phyloP scores from a whole-genome alignment of 345 rosid genomes.

The Lepidium didymum region DNA sequence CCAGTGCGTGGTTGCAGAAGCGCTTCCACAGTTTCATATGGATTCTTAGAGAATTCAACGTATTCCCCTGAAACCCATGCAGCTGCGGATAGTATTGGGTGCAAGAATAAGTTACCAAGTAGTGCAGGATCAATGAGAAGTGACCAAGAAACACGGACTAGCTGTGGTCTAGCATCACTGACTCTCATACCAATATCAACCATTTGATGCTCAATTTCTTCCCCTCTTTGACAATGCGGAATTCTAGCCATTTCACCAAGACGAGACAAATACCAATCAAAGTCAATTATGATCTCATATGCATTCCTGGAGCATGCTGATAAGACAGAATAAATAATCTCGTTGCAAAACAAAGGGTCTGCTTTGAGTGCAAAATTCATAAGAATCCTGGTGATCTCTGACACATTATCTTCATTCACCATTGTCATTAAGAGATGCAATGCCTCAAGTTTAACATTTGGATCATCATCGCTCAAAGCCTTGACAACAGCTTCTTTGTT shows the following conservation, averaged over 20 bases:
- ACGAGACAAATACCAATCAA: slow-evolving; percentile 87
- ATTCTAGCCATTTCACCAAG: slow-evolving; percentile 87
- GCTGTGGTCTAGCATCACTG: slow-evolving; percentile 76
- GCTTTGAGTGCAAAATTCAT: slow-evolving; percentile 78
- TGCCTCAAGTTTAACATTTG: slow-evolving; percentile 70
- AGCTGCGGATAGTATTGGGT: slow-evolving; percentile 72
- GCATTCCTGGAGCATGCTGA: slow-evolving; percentile 56
- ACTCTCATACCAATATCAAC: slow-evolving; percentile 82
- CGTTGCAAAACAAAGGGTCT: slow-evolving; percentile 80
- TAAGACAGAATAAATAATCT: slow-evolving; percentile 72
- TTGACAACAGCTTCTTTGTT: slow-evolving; percentile 79
- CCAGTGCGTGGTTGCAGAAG: slow-evolving; percentile 80
- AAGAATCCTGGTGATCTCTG: slow-evolving; percentile 70
- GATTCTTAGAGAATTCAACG: slow-evolving; percentile 56
- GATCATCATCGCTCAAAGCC: slow-evolving; percentile 80
- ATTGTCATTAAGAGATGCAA: slow-evolving; percentile 73
- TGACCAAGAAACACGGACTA: slow-evolving; percentile 63
- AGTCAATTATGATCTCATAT: slow-evolving; percentile 71
- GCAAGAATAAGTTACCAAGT: slow-evolving; percentile 79
- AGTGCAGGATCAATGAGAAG: slow-evolving; percentile 93
- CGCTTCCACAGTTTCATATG: slow-evolving; percentile 75
- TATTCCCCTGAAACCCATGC: slow-evolving; percentile 92
- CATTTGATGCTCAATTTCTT: slow-evolving; percentile 83
- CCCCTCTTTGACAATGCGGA: slow-evolving; percentile 77
- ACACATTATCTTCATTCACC: slow-evolving; percentile 76